Evolutionary conservation across 768 basidiomycete species (phyloP).

Genomic region (Mycena amicta): DNA sequence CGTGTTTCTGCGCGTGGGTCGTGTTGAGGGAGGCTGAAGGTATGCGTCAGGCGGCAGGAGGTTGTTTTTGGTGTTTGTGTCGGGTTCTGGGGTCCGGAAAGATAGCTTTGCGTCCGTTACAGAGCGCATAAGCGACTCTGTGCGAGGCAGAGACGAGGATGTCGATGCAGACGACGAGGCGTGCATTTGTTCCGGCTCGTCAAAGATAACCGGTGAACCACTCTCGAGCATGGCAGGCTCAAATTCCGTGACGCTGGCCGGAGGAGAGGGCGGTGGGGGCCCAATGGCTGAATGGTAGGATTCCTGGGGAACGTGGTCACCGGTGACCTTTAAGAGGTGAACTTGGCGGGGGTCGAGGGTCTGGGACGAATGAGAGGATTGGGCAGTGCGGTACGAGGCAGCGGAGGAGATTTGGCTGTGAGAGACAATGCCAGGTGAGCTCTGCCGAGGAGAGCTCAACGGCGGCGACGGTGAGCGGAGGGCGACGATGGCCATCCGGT

Average conservation of each 20-base stretch:
- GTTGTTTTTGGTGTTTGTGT: constrained; percentile 27
- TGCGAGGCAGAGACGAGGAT: constrained; percentile 28
- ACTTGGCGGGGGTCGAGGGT: constrained; percentile 44
- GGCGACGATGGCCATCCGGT: constrained; percentile 1
- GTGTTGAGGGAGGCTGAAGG: constrained; percentile 53
- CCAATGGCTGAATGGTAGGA: constrained; percentile 35
- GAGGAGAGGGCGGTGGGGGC: constrained; percentile 35
- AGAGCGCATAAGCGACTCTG: constrained; percentile 44
- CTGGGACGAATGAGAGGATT: constrained; percentile 37
- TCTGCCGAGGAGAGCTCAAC: constrained; percentile 23
- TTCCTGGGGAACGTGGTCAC: constrained; percentile 44
- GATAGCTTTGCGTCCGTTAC: constrained; percentile 55
- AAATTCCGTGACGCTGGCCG: constrained; percentile 35
- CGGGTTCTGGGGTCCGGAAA: constrained; percentile 29
- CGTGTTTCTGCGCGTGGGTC: constrained; percentile 67
- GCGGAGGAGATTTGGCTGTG: constrained; percentile 34
- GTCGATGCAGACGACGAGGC: constrained; percentile 31
- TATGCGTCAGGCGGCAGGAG: constrained; percentile 42
- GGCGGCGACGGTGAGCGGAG: constrained; percentile 31
- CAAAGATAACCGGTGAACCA: constrained; percentile 37
- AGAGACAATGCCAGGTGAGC: constrained; percentile 25
- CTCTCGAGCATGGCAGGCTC: constrained; percentile 25
- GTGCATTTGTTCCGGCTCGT: constrained; percentile 32
- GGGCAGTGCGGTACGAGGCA: constrained; percentile 39
- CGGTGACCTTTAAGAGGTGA: constrained; percentile 57